Conservation (phyloP, 2,329 filamentous ascomycete genomes). For the Aspergillus cejpii region DNA sequence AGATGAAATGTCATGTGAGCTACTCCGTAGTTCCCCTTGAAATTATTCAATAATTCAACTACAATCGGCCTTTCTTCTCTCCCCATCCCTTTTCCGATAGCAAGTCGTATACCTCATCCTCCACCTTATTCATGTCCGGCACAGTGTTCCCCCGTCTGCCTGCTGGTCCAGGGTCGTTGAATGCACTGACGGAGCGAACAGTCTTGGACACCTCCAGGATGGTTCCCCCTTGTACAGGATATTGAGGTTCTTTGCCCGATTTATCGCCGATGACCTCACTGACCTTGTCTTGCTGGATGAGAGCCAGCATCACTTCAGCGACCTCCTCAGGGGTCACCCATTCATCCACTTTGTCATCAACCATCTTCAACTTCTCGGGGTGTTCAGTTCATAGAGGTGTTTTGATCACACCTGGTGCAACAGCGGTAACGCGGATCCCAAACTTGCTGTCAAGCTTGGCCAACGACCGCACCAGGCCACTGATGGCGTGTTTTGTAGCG, state of each 20-base stretch:
- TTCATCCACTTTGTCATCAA: slow-evolving; percentile 44
- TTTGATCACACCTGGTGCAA: slow-evolving; percentile 55
- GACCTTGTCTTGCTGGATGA: slow-evolving; percentile 46
- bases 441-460: slow-evolving; percentile 43
- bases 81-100: slow-evolving; percentile 48
- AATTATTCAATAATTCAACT: too few relatives aligned
- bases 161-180: slow-evolving; percentile 50
- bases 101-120: slow-evolving; percentile 47
- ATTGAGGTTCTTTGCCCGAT: slow-evolving; percentile 25
- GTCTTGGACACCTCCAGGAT: slow-evolving; percentile 53
- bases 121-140: slow-evolving; percentile 37
- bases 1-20: too few relatives aligned
- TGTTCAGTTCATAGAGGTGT: slow-evolving; percentile 58
- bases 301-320: slow-evolving; percentile 52
- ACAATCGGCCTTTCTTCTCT: slow-evolving; percentile 22
- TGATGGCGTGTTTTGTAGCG: slow-evolving; percentile 46
- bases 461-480: slow-evolving; percentile 46
- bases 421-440: slow-evolving; percentile 53
- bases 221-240: slow-evolving; percentile 43
- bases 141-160: slow-evolving; percentile 43
- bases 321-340: slow-evolving; percentile 59
- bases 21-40: too few relatives aligned
- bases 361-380: slow-evolving; percentile 52
- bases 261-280: slow-evolving; percentile 32
- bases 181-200: slow-evolving; percentile 46